These are phyloP conservation scores for Suaeda aralocaspica DNA, from an alignment of 148 eudicot genomes.

Conservation along the genomic window DNA sequence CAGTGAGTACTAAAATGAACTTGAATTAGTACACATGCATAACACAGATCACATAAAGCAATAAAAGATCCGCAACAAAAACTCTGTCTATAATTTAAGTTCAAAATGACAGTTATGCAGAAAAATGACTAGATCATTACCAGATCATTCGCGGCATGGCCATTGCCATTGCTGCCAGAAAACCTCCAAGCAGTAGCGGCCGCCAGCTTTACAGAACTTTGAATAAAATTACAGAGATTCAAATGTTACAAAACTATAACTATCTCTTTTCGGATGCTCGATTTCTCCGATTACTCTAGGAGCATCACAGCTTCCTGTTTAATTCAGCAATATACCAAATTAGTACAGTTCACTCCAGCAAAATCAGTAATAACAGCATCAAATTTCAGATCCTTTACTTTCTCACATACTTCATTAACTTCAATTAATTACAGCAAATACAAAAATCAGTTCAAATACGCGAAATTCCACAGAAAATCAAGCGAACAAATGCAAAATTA, in stretches of 20 bases:
- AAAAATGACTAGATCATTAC: constrained; percentile 31
- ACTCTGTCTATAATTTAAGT: neutral
- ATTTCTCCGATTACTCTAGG: constrained; percentile 9
- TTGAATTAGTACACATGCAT: neutral
- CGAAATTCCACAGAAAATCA: neutral
- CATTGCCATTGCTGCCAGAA: constrained; percentile 62
- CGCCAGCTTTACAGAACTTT: constrained; percentile 37
- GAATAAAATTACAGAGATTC: constrained; percentile 3
- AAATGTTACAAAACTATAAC: constrained; percentile 24
- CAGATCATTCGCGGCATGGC: constrained; percentile 56
- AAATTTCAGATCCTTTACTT: constrained; percentile 12
- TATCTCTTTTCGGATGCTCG: constrained; percentile 4
- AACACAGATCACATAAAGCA: neutral
- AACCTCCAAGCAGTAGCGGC: constrained; percentile 68
- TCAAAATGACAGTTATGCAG: neutral
- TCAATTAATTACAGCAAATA: neutral
- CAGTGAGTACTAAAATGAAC: neutral
- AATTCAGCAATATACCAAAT: neutral
- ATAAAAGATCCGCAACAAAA: too few relatives aligned
- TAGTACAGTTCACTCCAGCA: constrained; percentile 1
- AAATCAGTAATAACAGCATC: neutral
- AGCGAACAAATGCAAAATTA: too few relatives aligned
- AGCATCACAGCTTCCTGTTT: constrained; percentile 27
- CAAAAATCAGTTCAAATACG: neutral
- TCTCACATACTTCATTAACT: neutral